phyloP scores from a whole-genome alignment of 2,329 filamentous ascomycete genomes.

The Rhynchosporium agropyri region DNA sequence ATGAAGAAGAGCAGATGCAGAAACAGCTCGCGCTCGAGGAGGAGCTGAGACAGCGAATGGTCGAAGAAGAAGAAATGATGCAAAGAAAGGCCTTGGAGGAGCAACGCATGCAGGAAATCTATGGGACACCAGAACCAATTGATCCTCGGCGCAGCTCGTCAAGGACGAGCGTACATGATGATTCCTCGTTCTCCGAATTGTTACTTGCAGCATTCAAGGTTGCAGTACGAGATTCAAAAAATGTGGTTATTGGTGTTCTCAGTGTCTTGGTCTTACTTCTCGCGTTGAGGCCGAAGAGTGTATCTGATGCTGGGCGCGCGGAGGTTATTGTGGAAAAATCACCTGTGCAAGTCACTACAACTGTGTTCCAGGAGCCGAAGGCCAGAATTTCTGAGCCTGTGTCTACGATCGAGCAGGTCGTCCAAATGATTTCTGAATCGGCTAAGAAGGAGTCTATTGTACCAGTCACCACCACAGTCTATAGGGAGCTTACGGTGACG shows the following conservation, averaged over 20 bases:
- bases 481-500: constrained; percentile 22
- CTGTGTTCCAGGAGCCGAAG: constrained; percentile 14
- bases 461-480: constrained; percentile 21
- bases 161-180: constrained; percentile 36
- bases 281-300: constrained; percentile 42
- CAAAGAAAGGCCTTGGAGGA: constrained; percentile 48
- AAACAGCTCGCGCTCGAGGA: constrained; percentile 48
- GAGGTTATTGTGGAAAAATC: constrained; percentile 14
- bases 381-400: not conserved
- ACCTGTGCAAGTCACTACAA: constrained; percentile 22
- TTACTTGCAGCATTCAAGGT: constrained; percentile 57
- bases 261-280: constrained; percentile 57
- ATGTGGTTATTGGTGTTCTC: constrained; percentile 58
- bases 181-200: constrained; percentile 54
- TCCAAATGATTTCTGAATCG: not conserved
- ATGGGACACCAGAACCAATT: constrained; percentile 43
- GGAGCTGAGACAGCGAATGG: constrained; percentile 44
- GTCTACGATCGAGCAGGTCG: constrained; percentile 6
- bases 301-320: not conserved
- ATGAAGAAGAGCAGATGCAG: constrained; percentile 24
- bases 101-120: constrained; percentile 59
- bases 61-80: constrained; percentile 53
- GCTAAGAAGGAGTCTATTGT: constrained; percentile 4
- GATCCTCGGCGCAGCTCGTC: constrained; percentile 21
- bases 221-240: constrained; percentile 60